Percentiles rank a stretch among this genome's conserved stretches.
These are phyloP conservation scores for Exophiala aquamarina DNA, from an alignment of 2,329 filamentous ascomycete species.

Conservation along the genomic window DNA sequence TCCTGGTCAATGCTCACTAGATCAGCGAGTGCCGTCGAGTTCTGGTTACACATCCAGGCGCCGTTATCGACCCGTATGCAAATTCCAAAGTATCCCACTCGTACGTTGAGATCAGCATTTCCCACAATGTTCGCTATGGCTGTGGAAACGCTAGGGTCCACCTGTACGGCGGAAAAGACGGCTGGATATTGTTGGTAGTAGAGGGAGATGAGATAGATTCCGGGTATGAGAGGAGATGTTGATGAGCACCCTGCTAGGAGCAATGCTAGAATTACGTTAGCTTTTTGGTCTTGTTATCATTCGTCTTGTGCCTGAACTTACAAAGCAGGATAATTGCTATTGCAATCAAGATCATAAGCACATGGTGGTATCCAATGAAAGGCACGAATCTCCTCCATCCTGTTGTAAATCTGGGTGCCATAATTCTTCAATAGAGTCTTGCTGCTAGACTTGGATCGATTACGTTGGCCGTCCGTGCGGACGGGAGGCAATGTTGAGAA, in stretches of 20 bases:
- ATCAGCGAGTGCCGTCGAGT: conserved; percentile 88
- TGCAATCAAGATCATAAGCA: conserved; percentile 96
- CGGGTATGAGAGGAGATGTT: conserved; percentile 89
- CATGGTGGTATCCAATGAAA: conserved; percentile 71
- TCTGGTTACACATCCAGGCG: conserved; percentile 93
- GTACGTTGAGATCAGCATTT: conserved; percentile 77
- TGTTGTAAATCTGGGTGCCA: conserved; percentile 32
- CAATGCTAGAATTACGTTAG: conserved; percentile 61
- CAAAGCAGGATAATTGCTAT: conserved; percentile 92
- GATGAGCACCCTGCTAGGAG: conserved; percentile 94
- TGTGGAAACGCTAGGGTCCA: conserved; percentile 81
- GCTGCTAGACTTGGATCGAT: not conserved
- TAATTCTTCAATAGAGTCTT: conserved; percentile 8
- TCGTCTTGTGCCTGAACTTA: conserved; percentile 51
- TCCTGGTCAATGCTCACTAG: conserved; percentile 89
- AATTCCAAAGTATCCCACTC: conserved; percentile 97
- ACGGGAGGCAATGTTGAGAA: conserved; percentile 17
- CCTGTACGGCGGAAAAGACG: conserved; percentile 78
- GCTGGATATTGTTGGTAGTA: conserved; percentile 91
- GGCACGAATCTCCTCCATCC: conserved; percentile 54
- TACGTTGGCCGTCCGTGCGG: conserved; percentile 22
- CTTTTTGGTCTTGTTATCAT: conserved; percentile 26
- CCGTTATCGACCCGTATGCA: conserved; percentile 91
- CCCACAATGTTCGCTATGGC: conserved; percentile 91
- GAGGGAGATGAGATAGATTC: conserved; percentile 96